phyloP scores from a whole-genome alignment of 352 stramenopile species.

The Peronospora farinosa region DNA sequence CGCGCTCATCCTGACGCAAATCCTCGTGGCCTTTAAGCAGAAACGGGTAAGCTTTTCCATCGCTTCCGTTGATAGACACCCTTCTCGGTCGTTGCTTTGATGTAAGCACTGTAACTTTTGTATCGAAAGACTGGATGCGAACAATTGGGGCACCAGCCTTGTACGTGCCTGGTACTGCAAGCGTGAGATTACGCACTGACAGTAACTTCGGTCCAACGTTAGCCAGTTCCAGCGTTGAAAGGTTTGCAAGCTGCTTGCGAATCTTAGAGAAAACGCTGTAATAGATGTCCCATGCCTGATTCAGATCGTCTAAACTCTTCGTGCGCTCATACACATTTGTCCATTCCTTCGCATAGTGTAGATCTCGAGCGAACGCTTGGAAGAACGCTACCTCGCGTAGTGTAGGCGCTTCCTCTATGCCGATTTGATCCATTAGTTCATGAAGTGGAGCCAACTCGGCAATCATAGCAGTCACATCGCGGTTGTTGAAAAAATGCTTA shows the following conservation, averaged over 20 bases:
- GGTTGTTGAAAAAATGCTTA: slow-evolving; percentile 96
- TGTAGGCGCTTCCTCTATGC: slow-evolving; percentile 58
- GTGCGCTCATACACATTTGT: slow-evolving; percentile 74
- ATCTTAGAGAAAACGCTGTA: slow-evolving; percentile 97
- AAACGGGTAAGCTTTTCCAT: slow-evolving; percentile 98
- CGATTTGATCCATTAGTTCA: slow-evolving; percentile 76
- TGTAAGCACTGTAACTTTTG: slow-evolving; percentile 94
- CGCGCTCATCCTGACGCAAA: slow-evolving; percentile 98
- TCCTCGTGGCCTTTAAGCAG: slow-evolving; percentile 99
- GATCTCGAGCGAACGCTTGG: slow-evolving; percentile 90
- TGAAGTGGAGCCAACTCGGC: slow-evolving; percentile 94
- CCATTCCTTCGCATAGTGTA: slow-evolving; percentile 84
- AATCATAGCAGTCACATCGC: slow-evolving; percentile 95
- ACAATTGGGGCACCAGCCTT: slow-evolving; percentile 81
- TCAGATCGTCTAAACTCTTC: slow-evolving; percentile 76
- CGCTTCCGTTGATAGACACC: slow-evolving; percentile 96
- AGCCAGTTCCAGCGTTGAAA: slow-evolving; percentile 95
- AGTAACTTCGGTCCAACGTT: slow-evolving; percentile 96
- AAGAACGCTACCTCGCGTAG: slow-evolving; percentile 81
- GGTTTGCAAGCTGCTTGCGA: slow-evolving; percentile 88
- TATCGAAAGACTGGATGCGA: slow-evolving; percentile 90
- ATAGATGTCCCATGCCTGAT: slow-evolving; percentile 97
- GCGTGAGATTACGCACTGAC: slow-evolving; percentile 89
- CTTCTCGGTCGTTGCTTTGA: slow-evolving; percentile 99
- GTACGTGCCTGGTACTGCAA: slow-evolving; percentile 94